Evolutionary conservation across 2,329 filamentous ascomycete species (phyloP), one percentile per base, ranked within the genome.

Genomic region (Ophiosphaerella korrae): DNA sequence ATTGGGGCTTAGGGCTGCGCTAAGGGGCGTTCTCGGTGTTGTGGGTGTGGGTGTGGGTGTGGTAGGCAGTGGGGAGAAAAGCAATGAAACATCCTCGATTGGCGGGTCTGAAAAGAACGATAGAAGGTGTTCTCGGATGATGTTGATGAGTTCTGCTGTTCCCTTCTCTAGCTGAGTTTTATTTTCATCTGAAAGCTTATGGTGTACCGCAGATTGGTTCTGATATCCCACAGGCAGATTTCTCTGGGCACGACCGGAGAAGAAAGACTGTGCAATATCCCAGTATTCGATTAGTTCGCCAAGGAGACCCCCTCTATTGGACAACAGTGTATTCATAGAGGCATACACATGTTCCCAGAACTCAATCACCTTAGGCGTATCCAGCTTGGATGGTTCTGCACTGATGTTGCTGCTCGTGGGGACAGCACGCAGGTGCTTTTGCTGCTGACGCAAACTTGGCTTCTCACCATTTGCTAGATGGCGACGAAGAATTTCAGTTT

Each of bases 201-300:
- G 92, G 66, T 97, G 92, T 32, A 85, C 81, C 42, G 84, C 83
- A 48, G 91, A 96, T 66, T 92, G 88, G 18, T 88, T 89, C 53
- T 93, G 89, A 65, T 91, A 89, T 7, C 91, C 92, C 35, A 83
- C 80, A 0, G 94, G 93, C 47, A 99, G 78, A 12, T 84, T 84
- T 57, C 84, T 86, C 70, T 97, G 93, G 23, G 89, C 88, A 57
- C 84, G 90, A 14, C 92, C 93, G 39, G 91, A 86, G 51, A 97
- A 88, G 70, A 99, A 99, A 0, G 89, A 89, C 64, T 95, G 88
- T 0, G 92, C 87, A 12, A 88, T 94, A 59, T 96, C 90, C 91
- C 93, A 97, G 72, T 96, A 97, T 57, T 96, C 92, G 14, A 96
- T 76, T 1, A 97, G 84, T 71, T 99, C 94, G 0, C 91, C 92